These are phyloP conservation scores for Candida ulmi DNA, from an alignment of 805 yeast genomes.

Conservation along the genomic window DNA sequence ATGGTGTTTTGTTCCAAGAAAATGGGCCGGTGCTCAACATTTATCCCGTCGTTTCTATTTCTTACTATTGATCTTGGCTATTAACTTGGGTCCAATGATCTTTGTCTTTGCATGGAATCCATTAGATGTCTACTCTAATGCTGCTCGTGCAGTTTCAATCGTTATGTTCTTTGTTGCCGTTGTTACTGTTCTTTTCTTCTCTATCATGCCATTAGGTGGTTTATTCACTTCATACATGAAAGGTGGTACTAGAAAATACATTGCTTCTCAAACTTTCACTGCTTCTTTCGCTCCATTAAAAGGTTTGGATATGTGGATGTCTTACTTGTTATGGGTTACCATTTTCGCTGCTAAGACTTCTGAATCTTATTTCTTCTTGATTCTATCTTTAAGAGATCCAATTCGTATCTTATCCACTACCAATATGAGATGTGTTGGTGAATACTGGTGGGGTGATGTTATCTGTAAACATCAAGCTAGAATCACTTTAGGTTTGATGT, in stretches of 20 bases:
- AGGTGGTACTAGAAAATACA: slow-evolving; percentile 78
- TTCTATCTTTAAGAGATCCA: slow-evolving; percentile 88
- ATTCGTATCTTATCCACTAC: slow-evolving; percentile 81
- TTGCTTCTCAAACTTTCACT: slow-evolving; percentile 93
- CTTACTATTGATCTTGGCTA: slow-evolving; percentile 54
- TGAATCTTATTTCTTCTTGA: slow-evolving; percentile 92
- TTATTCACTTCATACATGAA: slow-evolving; percentile 89
- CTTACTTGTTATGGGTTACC: slow-evolving; percentile 83
- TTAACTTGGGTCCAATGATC: slow-evolving; percentile 81
- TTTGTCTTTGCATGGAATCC: slow-evolving; percentile 83
- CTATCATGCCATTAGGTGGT: slow-evolving; percentile 96
- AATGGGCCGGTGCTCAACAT: slow-evolving; percentile 99
- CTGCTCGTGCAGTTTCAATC: slow-evolving; percentile 75
- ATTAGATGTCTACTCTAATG: slow-evolving; percentile 54
- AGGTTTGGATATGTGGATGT: slow-evolving; percentile 95
- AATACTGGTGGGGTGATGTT: slow-evolving; percentile 72
- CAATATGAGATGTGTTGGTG: slow-evolving; percentile 94
- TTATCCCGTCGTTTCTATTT: slow-evolving; percentile 82
- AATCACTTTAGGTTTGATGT: slow-evolving; percentile 89
- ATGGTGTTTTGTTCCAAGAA: slow-evolving; percentile 95
- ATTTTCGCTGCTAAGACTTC: slow-evolving; percentile 84
- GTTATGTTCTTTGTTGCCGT: slow-evolving; percentile 88
- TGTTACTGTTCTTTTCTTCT: slow-evolving; percentile 76
- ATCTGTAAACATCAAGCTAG: slow-evolving; percentile 84
- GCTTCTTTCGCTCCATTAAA: slow-evolving; percentile 77